Evolutionary conservation across 805 yeast species (phyloP), one percentile per base, ranked within the genome.

Genomic region (Wickerhamomyces queroliae): DNA sequence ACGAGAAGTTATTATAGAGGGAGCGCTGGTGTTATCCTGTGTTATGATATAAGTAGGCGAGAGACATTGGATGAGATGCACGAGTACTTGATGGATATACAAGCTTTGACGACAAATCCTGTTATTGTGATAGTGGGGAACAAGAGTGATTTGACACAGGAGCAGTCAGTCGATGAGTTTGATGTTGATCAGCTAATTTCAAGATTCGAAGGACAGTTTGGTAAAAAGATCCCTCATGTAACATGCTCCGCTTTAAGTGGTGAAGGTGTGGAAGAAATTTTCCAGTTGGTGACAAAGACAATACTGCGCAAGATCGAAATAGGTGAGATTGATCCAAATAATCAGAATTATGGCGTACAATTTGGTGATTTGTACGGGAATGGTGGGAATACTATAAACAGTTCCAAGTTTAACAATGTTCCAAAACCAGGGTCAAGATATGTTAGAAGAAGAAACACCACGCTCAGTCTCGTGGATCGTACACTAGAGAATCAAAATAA

Each of bases 291-390:
- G 16, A 60, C 72, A 2, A 56, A 56, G 22, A 62, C 63, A 47
- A 66, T 74, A 2, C 47, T 71, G 22, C 61, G 74, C 1, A 70
- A 70, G 49, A 59, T 74, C 13, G 77, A 74, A 45, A 52, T 66
- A 22, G 79, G 78, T 1, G 55, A 49, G 5, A 51, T 72, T 7
- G 74, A 72, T 44, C 76, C 76, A 0, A 75, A 72, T 42, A 62
- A 64, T 39, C 59, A 62, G 16, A 64, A 62, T 34, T 59, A 61
- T 28, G 78, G 78, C 2, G 75, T 72, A 3, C 78, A 73, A 43
- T 72, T 70, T 42, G 78, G 78, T n/a, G 71, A 69, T 36, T 26
- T 48, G 5, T 64, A 68, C 4, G 51, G 53, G 15, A 58, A 67
- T 65, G 67, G 63, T 36, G 21, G 20, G 13, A 13, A 18, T 5